These are phyloP conservation scores for Daucus carota DNA, from an alignment of 129 eudicot species.

Conservation along the genomic window DNA sequence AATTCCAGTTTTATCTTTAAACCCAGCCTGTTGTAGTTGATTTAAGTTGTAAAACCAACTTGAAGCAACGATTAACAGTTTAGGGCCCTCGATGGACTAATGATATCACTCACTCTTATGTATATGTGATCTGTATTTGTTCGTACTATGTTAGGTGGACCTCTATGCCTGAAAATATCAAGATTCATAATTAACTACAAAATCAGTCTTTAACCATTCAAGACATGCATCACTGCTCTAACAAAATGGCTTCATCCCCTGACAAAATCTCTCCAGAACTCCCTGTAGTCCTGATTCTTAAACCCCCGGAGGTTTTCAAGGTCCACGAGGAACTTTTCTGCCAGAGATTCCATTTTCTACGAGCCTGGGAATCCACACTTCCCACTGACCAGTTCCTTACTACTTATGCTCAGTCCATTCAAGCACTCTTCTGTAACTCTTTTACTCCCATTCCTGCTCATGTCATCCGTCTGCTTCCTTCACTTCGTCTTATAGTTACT, in stretches of 20 bases:
- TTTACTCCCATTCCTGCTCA: slow-evolving; percentile 22
- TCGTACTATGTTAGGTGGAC: background rate
- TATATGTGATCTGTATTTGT: background rate
- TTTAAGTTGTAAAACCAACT: no score
- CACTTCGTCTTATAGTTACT: slow-evolving; percentile 26
- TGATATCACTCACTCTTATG: no score
- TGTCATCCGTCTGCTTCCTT: slow-evolving; percentile 28
- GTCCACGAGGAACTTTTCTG: slow-evolving; percentile 23
- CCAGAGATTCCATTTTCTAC: no score
- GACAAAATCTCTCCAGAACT: background rate
- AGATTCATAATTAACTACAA: background rate
- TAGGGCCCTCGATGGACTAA: no score
- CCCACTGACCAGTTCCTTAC: slow-evolving; percentile 33
- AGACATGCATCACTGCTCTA: background rate
- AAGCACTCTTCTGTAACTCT: slow-evolving; percentile 28
- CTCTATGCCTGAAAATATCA: background rate
- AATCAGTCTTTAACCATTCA: background rate
- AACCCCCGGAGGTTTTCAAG: slow-evolving; percentile 29
- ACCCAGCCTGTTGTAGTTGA: no score
- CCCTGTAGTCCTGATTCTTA: slow-evolving; percentile 21
- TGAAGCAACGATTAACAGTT: no score
- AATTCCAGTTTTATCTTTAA: no score
- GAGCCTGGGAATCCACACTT: slow-evolving; percentile 28
- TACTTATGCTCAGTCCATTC: slow-evolving; percentile 16
- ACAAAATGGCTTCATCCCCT: background rate